Evolutionary conservation across 1,284 basidiomycete genomes (phyloP), one percentile per base, ranked within the genome.

Genomic region (Baeospora myosura): DNA sequence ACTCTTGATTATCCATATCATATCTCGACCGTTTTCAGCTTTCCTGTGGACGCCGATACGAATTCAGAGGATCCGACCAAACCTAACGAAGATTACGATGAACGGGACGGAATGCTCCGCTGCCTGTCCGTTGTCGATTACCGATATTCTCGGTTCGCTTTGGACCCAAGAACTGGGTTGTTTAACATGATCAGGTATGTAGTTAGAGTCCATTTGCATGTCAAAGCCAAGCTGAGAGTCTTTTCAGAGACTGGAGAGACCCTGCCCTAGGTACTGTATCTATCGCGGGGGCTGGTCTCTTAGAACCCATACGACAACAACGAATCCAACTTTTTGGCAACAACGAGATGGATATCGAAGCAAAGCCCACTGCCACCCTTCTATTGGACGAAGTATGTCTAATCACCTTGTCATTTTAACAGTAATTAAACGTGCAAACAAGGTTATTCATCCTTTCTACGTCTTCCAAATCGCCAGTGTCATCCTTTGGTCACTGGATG

Each of bases 391-490:
- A 97, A 73, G 91, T 91, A 58, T 41, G 65, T 48, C 44, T 48
- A 35, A 24, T 38, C 43, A 24, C 8, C 17, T 16, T 30, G 14
- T 28, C 18, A 29, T 40, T 44, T 21, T 10, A 42, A 38, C 20
- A 2, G 21, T 38, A 20, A 32, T 43, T 40, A 43, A 24, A 52
- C 53, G 49, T 35, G 11, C 23, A 42, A 25, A 26, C 5, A 43
- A 88, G 86, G 76, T 93, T 39, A 84, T 97, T 24, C 93, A 97
- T 58, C 93, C 93, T 0, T 97, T 97, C 65, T 97, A 96, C 58
- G 87, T 98, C 43, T 99, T 99, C 62, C 96, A 99, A 74, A 86
- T 98, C 51, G 93, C 93, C 37, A 96, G 92, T 48, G 89, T 98
- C 52, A 66, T 90, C 18, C 68, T 99, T 7, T 98, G 96, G 96